phyloP scores from a whole-genome alignment of 371 early-diverging fungal species.

The Actinomucor elegans region DNA sequence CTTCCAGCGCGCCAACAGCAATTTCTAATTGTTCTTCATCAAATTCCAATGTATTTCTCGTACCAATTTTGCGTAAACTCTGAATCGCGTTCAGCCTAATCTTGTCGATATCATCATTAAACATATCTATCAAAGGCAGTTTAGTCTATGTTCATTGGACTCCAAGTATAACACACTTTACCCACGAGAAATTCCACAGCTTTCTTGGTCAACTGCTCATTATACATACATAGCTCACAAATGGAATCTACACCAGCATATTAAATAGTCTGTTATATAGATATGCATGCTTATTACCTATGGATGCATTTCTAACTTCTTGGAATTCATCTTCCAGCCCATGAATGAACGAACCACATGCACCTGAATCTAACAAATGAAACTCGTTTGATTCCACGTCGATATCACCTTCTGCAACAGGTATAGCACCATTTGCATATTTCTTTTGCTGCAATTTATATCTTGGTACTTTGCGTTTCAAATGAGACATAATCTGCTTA shows the following conservation, averaged over 20 bases:
- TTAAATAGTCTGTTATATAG: no score
- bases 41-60: conserved; percentile 53
- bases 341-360: conserved; percentile 90
- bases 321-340: conserved; percentile 91
- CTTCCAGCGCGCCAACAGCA: conserved; percentile 75
- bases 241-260: conserved; percentile 67
- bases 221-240: conserved; percentile 66
- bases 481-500: conserved; percentile 75
- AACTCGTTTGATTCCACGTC: conserved; percentile 69
- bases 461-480: conserved; percentile 21
- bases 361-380: conserved; percentile 68
- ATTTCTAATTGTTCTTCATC: conserved; percentile 78
- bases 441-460: conserved; percentile 25
- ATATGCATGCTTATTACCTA: conserved; percentile 52
- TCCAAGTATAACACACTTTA: conserved; percentile 26
- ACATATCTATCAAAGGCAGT: conserved; percentile 70
- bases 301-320: conserved; percentile 83
- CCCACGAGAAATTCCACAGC: conserved; percentile 78
- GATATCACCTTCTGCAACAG: conserved; percentile 66
- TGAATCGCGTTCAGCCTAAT: conserved; percentile 82
- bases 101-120: conserved; percentile 86
- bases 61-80: conserved; percentile 73
- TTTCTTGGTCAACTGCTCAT: conserved; percentile 60
- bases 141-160: background rate
- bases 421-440: conserved; percentile 32